phyloP scores from a whole-genome alignment of 2,329 filamentous ascomycete genomes.

The Harringtonia lauricola region DNA sequence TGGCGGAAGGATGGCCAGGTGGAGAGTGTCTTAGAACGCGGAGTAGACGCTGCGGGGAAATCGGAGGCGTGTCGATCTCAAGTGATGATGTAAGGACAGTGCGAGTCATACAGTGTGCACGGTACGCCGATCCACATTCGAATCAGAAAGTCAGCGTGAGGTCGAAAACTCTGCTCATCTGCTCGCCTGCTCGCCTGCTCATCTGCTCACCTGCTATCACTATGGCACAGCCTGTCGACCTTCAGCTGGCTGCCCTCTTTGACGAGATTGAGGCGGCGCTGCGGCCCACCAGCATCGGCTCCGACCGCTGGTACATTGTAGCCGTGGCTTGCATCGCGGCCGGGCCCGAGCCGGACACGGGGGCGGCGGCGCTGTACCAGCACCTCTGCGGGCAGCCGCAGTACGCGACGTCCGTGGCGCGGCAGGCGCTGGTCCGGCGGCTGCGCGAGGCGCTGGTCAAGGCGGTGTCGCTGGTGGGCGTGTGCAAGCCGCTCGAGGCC shows the following conservation, averaged over 20 bases:
- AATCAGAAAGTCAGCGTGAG: too few relatives aligned
- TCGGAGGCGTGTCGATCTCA: too few relatives aligned
- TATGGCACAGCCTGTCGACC: too few relatives aligned
- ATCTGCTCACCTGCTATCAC: too few relatives aligned
- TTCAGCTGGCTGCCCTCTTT: slow-evolving; percentile 6
- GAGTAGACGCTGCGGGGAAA: too few relatives aligned
- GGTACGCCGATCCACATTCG: too few relatives aligned
- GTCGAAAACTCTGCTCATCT: too few relatives aligned
- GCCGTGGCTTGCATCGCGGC: slow-evolving; percentile 31
- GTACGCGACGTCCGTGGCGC: slow-evolving; percentile 28
- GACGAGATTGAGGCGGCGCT: slow-evolving; percentile 5
- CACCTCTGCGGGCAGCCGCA: slow-evolving; percentile 38
- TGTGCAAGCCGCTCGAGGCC: slow-evolving; percentile 51
- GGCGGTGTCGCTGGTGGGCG: slow-evolving; percentile 44
- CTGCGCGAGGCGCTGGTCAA: slow-evolving; percentile 50
- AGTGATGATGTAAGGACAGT: too few relatives aligned
- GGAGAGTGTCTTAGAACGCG: too few relatives aligned
- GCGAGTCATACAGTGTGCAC: too few relatives aligned
- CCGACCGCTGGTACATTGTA: slow-evolving; percentile 15
- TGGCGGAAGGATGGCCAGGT: too few relatives aligned
- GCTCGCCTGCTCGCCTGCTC: too few relatives aligned
- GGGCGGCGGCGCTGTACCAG: slow-evolving; percentile 41
- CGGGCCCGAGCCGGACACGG: slow-evolving; percentile 35
- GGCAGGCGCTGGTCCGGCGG: slow-evolving; percentile 35
- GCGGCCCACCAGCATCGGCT: slow-evolving; percentile 8